Base-by-base conservation (phyloP, 441 rosid species). In the Flueggea neowawraea region DNA sequence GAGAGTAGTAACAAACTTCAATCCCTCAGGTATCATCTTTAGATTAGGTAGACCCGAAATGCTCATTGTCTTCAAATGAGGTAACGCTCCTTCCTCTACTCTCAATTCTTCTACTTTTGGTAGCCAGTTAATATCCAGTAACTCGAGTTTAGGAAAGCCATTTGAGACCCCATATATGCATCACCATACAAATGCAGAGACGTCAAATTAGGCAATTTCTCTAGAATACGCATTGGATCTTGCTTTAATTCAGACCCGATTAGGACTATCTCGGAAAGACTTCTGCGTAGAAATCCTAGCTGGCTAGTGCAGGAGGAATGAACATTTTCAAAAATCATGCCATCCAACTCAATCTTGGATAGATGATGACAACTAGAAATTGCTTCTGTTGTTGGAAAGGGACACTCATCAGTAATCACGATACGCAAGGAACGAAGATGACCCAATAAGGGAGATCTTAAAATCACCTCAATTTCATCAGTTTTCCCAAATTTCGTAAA, bases 1-100 rank as follows among this genome's bases (percentile, higher is more conserved):
- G 7, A 68, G 53, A n/a, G 58, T 14, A 6, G 67, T 31, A 44
- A 62, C 28, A 17, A 16, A 52, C 16, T 22, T 50, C 36, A 56
- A 31, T 12, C 63, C 54, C 43, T 43, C 47, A 5, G 54, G 72
- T 12, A 68, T 17, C 62, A 10, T 62, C 31, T 10, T 15, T 14
- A 68, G 17, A 11, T 43, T 44, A 0, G 0, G 1, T 10, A 56
- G 28, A 2, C 4, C 0, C 0, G 3, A 0, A 10, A 56, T 39
- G 3, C 7, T 0, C 11, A 15, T 61, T 55, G 16, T 56, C 33
- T 11, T 49, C 36, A 31, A 57, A 43, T 47, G 36, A 6, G 62
- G 58, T 58, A 62, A 6, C 12, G 72, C 57, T 36, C 57, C 57
- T 12, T 56, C 33, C 53, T 50, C 62, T 41, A 62, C 39, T 44